phyloP scores from a whole-genome alignment of 441 rosid species.

The Cnidoscolus chayamansa region DNA sequence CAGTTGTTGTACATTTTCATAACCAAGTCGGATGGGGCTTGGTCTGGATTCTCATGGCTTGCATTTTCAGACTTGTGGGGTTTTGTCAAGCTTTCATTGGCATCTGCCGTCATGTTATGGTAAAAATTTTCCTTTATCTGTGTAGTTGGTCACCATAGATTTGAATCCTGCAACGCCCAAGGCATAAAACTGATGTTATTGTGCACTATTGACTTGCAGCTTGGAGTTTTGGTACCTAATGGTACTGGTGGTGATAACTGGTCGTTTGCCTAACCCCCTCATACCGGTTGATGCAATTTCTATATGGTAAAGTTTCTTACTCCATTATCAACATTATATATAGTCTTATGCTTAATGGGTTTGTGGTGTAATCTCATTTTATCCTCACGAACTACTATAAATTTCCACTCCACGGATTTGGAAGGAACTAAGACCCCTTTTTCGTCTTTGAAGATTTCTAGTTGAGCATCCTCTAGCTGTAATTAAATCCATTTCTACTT shows the following conservation, averaged over 20 bases:
- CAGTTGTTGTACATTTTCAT: conserved; percentile 72
- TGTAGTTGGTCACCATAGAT: neutral
- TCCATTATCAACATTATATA: too few relatives aligned
- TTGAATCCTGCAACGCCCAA: neutral
- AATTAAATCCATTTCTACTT: neutral
- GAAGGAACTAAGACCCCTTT: too few relatives aligned
- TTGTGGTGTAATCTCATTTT: too few relatives aligned
- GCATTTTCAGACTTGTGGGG: conserved; percentile 71
- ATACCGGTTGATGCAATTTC: conserved; percentile 85
- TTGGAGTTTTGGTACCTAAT: conserved; percentile 89
- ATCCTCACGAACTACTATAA: too few relatives aligned
- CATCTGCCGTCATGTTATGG: conserved; percentile 90
- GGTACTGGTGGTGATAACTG: conserved; percentile 62
- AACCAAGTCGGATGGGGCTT: conserved; percentile 78
- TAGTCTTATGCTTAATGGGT: too few relatives aligned
- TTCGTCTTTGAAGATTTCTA: neutral
- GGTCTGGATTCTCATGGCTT: conserved; percentile 82
- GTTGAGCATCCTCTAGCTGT: neutral
- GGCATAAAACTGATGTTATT: neutral
- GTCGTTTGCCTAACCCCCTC: conserved; percentile 65
- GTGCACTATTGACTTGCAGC: conserved; percentile 36
- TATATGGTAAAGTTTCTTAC: conserved; percentile 49
- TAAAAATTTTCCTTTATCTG: conserved; percentile 16
- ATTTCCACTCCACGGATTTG: too few relatives aligned
- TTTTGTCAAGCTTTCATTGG: conserved; percentile 73